Evolutionary conservation across 2,329 filamentous ascomycete genomes (phyloP).

Genomic region (Botrytis medusae): DNA sequence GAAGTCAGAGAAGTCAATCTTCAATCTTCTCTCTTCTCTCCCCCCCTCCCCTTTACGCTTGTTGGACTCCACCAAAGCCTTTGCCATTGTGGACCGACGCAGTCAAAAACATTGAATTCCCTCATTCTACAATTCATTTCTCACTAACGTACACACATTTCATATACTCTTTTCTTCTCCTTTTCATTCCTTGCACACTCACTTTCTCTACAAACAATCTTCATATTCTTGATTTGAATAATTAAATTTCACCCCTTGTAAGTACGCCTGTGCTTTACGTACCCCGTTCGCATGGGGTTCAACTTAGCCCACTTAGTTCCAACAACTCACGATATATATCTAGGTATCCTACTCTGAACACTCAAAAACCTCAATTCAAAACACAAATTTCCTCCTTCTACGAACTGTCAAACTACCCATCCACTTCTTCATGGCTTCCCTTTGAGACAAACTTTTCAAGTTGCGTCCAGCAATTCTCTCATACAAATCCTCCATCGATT

Average conservation of each 20-base stretch:
- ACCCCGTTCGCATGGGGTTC: neutral
- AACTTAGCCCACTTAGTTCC: neutral
- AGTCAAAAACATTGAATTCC: neutral
- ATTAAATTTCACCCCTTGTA: constrained; percentile 21
- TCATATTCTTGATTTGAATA: constrained; percentile 5
- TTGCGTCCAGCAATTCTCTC: constrained; percentile 9
- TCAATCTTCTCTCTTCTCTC: neutral
- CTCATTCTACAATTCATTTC: neutral
- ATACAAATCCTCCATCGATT: neutral
- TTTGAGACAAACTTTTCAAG: neutral
- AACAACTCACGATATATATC: neutral
- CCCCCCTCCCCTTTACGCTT: constrained; percentile 2
- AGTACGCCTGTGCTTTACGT: constrained; percentile 20
- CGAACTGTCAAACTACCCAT: constrained; percentile 16
- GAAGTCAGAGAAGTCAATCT: neutral
- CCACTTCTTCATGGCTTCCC: constrained; percentile 11
- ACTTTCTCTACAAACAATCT: constrained; percentile 26
- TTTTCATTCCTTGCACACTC: constrained; percentile 25
- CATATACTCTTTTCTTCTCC: constrained; percentile 19
- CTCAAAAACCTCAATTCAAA: neutral
- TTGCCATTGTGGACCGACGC: neutral
- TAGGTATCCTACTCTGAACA: neutral
- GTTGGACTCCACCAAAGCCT: neutral
- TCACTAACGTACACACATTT: neutral
- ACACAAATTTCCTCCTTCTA: constrained; percentile 20